Evolutionary conservation across 1,139 yeast genomes (phyloP), one percentile per base, ranked within the genome.

Genomic region (Taphrina flavorubra): DNA sequence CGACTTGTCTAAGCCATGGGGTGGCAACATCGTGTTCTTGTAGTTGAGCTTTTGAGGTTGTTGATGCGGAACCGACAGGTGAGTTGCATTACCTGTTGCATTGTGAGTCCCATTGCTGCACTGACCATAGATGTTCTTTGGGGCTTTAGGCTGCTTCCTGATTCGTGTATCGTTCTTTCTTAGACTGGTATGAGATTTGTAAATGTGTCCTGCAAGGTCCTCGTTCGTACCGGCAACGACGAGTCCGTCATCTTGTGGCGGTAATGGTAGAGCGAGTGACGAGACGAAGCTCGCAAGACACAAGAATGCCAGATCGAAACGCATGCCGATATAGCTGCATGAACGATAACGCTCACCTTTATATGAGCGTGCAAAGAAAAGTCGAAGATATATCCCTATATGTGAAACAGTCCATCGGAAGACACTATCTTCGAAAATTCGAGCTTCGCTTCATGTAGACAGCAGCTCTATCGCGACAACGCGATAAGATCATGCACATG

Each of bases 1-100:
- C 18, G 58, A 53, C 42, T 42, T 34, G 34, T 53, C 58, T 10
- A 34, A 8, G 14, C 58, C 58, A 53, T 53, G 4, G 10, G 34
- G 20, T 14, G 58, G 58, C 40, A 53, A 37, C 13, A 42, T 36
- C 11, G 58, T 6, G 25, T 53, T 42, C 13, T 16, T 53, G 16
- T 53, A 53, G 36, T 49, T 20, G 6, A 8, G 36, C 20, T 11
- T 6, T 25, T 20, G 53, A 44, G n/a, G 13, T n/a, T 2, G 34
- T 20, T 20, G 4, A 8, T 10, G 13, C 8, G 53, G 53, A 11
- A 18, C 36, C 8, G 47, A 8, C 8, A n/a, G 18, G 36, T 49
- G 20, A 25, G 36, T 49, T 5, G 53, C 53, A 25, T 49, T 49
- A 1, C 53, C 36, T 2, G 53, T 49, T 2, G 25, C 51, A 18